Percentiles rank a stretch among this genome's conserved stretches.
phyloP scores from a whole-genome alignment of 2,329 filamentous ascomycete species.

The Paecilomyces sp. region DNA sequence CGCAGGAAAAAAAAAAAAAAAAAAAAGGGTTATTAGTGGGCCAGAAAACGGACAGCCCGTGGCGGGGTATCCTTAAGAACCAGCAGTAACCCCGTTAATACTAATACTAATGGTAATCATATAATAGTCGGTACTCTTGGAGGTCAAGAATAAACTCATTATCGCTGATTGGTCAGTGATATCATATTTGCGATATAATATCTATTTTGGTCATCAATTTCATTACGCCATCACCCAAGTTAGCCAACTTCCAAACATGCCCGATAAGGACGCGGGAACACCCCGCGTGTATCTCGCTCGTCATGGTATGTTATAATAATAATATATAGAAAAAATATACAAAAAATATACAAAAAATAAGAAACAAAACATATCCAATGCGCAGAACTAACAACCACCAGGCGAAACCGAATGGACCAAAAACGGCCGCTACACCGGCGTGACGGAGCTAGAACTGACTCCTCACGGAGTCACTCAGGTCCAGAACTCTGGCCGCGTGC shows the following conservation, averaged over 20 bases:
- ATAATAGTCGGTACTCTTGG: neutral
- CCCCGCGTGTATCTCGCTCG: conserved; percentile 33
- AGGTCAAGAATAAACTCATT: neutral
- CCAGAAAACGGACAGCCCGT: neutral
- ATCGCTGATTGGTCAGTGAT: neutral
- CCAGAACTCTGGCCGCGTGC: conserved; percentile 32
- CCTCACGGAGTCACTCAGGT: conserved; percentile 39
- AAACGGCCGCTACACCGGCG: conserved; percentile 41
- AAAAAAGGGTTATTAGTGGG: neutral
- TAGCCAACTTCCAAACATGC: conserved; percentile 16
- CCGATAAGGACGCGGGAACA: conserved; percentile 29
- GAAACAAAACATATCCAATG: neutral
- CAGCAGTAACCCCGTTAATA: neutral
- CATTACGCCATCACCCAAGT: neutral
- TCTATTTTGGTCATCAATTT: neutral
- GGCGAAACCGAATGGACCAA: conserved; percentile 43
- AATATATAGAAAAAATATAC: neutral
- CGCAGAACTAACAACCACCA: conserved; percentile 1
- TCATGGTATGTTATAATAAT: conserved; percentile 21
- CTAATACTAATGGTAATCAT: neutral
- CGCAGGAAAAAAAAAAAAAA: neutral
- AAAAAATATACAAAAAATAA: neutral
- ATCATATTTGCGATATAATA: neutral
- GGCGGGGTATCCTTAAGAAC: neutral
- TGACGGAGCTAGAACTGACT: conserved; percentile 38